phyloP scores from a whole-genome alignment of 169 alveolate species.

The Eimeria zaria region DNA sequence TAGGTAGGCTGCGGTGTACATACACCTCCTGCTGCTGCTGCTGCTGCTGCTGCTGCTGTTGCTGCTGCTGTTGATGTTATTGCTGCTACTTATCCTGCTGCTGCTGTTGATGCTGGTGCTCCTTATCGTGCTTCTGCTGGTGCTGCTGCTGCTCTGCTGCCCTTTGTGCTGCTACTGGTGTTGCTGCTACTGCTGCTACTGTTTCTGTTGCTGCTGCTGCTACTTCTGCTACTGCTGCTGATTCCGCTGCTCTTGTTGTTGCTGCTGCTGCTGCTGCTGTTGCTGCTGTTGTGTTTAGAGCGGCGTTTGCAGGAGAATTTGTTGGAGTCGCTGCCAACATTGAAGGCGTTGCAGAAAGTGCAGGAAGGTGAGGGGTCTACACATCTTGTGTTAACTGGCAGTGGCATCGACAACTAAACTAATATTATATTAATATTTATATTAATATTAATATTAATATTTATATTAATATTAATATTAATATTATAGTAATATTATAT shows the following conservation, averaged over 20 bases:
- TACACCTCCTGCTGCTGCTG: neutral
- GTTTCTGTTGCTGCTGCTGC: neutral
- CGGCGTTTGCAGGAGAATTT: slow-evolving; percentile 66
- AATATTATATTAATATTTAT: no score
- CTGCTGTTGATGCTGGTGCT: neutral
- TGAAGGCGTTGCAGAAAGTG: slow-evolving; percentile 68
- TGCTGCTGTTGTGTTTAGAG: no score
- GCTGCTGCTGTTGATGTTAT: neutral
- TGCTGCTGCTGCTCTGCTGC: slow-evolving; percentile 17
- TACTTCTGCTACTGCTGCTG: neutral
- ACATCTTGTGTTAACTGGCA: slow-evolving; percentile 76
- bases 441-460: no score
- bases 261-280: slow-evolving; percentile 28
- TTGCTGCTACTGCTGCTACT: neutral
- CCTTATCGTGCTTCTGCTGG: neutral
- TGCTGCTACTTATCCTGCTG: neutral
- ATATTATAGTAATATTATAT: no score
- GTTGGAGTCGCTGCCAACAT: slow-evolving; percentile 81
- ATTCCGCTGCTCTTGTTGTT: neutral
- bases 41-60: neutral
- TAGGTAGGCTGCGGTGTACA: slow-evolving; percentile 14
- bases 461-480: no score
- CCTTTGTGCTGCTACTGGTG: no score
- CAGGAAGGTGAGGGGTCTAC: slow-evolving; percentile 76
- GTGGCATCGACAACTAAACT: slow-evolving; percentile 30